Evolutionary conservation across 1,139 yeast genomes (phyloP), one percentile per base, ranked within the genome.

Genomic region (Kurtzmaniella quercitrusa): DNA sequence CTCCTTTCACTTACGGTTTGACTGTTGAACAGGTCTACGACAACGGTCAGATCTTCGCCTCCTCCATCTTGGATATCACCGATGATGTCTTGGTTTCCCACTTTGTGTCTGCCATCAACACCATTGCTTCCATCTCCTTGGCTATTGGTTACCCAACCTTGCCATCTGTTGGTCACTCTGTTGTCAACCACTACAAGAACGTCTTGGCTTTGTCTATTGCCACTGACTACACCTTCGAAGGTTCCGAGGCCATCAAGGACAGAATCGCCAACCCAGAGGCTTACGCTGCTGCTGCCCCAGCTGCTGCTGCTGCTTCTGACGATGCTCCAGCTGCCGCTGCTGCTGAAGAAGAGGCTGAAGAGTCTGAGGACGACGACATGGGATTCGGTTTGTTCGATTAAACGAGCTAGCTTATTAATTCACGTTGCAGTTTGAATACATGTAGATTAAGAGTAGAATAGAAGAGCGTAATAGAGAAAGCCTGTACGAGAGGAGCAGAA

Each of bases 1-100:
- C 98, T 75, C 99, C 99, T 65, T 93, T 93, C 86, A 89, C 98
- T 66, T 93, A 87, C 77, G 99, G 98, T 88, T 78, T 93, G 85
- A 73, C 89, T 67, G 87, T 93, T 68, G 89, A 85, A 66, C 95
- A 89, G 78, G 98, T 93, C 69, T 93, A 87, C 86, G 96, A 90
- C 81, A 85, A 90, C 62, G 98, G 98, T 70, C 96, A 93, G 80
- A 85, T 91, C 66, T 93, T 93, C 95, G 91, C 96, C 75, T 76
- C 97, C 55, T 74, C 89, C 60, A 87, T 93, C 82, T 88, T 93
- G 77, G 99, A 93, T 76, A 91, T 93, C 81, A 89, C 97, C 63
- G 98, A 93, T 70, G 97, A 88, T 51, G 96, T 90, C 79, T 87
- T 93, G 73, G 82, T 93, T 58, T 75, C 77, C 59, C 95, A 90